A percentile compares a stretch with the other conserved stretches of the same genome.
phyloP scores from a whole-genome alignment of 345 rosid species.

The Anacardium occidentale region DNA sequence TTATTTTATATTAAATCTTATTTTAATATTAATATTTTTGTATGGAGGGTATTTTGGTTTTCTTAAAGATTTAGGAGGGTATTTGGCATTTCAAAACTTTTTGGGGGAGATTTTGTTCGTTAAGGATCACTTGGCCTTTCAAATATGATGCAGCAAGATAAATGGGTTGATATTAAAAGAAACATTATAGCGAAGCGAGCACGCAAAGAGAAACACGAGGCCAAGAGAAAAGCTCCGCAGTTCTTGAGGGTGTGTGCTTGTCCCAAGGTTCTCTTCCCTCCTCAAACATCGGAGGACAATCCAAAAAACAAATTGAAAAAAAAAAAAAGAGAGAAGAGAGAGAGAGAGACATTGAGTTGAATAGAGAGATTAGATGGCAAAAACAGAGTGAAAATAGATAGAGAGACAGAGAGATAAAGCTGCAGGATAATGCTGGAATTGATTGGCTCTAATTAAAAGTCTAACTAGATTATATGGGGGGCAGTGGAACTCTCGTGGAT shows the following conservation, averaged over 20 bases:
- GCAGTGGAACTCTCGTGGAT: conserved; percentile 71
- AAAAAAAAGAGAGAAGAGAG: neutral
- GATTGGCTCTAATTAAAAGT: conserved; percentile 28
- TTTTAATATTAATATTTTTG: no score
- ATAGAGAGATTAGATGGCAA: conserved; percentile 7
- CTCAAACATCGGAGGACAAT: conserved; percentile 18
- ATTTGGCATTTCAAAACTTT: no score
- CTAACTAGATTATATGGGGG: conserved; percentile 48
- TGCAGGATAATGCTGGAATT: conserved; percentile 32
- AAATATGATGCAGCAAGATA: no score
- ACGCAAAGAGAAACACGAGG: neutral
- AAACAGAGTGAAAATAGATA: conserved; percentile 12
- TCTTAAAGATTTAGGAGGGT: no score
- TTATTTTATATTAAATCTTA: no score
- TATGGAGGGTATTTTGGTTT: no score
- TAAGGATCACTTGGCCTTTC: no score
- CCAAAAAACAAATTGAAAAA: conserved; percentile 6
- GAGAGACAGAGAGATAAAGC: neutral
- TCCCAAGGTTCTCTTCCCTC: neutral
- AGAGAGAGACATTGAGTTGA: neutral
- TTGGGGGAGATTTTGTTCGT: no score
- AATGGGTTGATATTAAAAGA: no score
- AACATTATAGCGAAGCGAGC: neutral
- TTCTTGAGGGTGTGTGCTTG: neutral
- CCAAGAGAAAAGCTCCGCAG: neutral